Evolutionary conservation across 2,329 filamentous ascomycete species (phyloP).

Genomic region (Penicillium palitans): DNA sequence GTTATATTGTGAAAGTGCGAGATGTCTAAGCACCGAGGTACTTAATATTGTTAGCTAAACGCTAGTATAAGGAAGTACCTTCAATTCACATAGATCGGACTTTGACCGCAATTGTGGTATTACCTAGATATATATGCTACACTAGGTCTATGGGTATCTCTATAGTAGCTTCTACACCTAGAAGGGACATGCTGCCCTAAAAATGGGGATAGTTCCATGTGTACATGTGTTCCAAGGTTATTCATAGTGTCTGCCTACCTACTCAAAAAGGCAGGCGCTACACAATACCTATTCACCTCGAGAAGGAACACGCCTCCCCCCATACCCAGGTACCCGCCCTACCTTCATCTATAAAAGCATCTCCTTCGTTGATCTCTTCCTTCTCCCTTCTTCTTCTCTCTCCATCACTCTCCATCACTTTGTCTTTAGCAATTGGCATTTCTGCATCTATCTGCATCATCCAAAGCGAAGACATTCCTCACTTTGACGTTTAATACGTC

Average conservation of each 20-base stretch:
- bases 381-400: not conserved
- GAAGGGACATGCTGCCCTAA: not conserved
- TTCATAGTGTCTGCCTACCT: too few relatives aligned
- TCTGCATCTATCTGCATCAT: not conserved
- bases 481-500: not conserved
- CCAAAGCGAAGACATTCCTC: too few relatives aligned
- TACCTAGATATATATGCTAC: too few relatives aligned
- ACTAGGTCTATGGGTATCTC: too few relatives aligned
- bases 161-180: too few relatives aligned
- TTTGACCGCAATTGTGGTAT: not conserved
- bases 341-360: not conserved
- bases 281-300: not conserved
- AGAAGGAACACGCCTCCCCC: not conserved
- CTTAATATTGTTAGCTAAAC: not conserved
- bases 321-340: too few relatives aligned
- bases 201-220: too few relatives aligned
- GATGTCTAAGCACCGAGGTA: not conserved
- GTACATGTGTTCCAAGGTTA: too few relatives aligned
- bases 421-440: not conserved
- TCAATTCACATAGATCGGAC: not conserved
- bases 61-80: not conserved
- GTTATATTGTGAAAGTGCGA: not conserved
- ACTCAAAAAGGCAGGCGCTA: not conserved
- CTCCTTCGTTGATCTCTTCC: not conserved
- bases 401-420: not conserved